A percentile compares a stretch with the other conserved stretches of the same genome.
phyloP scores from a whole-genome alignment of 306 rosid species.

The Abrus precatorius region DNA sequence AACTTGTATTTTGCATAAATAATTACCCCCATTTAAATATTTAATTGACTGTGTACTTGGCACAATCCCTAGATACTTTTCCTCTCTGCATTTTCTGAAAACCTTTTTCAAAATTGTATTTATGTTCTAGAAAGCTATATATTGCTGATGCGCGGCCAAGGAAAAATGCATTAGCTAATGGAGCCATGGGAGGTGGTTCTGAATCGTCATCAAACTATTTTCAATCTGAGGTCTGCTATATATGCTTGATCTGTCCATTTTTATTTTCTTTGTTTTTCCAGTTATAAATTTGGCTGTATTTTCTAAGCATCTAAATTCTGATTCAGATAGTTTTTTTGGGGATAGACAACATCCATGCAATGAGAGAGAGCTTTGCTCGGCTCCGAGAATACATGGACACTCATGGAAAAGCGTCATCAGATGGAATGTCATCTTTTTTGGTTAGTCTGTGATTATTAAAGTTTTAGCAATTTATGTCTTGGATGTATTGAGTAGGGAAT shows the following conservation, averaged over 20 bases:
- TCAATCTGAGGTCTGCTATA: constrained; percentile 82
- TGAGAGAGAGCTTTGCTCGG: constrained; percentile 96
- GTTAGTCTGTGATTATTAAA: constrained; percentile 64
- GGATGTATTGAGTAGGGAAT: constrained; percentile 38
- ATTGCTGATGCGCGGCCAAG: constrained; percentile 98
- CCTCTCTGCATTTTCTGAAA: neutral
- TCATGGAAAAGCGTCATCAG: constrained; percentile 89
- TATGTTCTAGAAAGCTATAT: constrained; percentile 78
- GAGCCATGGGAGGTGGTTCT: constrained; percentile 99
- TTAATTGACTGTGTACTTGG: constrained; percentile 15
- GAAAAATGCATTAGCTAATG: constrained; percentile 96
- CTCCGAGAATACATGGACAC: constrained; percentile 93
- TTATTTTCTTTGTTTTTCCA: constrained; percentile 36
- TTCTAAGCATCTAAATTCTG: constrained; percentile 12
- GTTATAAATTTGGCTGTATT: constrained; percentile 32
- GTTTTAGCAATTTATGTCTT: constrained; percentile 32
- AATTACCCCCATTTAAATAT: constrained; percentile 10
- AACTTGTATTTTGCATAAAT: constrained; percentile 8
- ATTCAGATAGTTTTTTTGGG: constrained; percentile 90
- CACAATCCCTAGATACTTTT: neutral
- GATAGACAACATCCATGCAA: constrained; percentile 97
- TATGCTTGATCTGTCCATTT: constrained; percentile 46
- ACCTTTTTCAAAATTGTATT: constrained; percentile 26
- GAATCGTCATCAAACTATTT: constrained; percentile 94
- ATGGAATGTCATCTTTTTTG: constrained; percentile 97